A percentile compares a stretch with the other conserved stretches of the same genome.
Conservation (phyloP, 2,329 filamentous ascomycete species). For the Hypoxylon sp. region DNA sequence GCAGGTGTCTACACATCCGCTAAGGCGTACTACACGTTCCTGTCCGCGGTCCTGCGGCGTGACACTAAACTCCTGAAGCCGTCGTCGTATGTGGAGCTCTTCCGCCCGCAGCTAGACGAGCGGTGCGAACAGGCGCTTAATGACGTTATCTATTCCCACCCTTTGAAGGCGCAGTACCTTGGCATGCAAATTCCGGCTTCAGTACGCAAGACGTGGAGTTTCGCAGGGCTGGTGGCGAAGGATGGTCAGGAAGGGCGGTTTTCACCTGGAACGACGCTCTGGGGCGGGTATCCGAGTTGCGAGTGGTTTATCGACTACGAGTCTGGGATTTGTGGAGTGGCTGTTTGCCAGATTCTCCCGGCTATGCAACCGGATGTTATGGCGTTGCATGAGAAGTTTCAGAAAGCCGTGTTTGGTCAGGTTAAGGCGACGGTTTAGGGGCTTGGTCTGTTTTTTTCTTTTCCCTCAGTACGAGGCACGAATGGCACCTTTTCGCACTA, state of each 20-base stretch:
- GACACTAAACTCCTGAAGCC: conserved; percentile 47
- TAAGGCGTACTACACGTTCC: conserved; percentile 48
- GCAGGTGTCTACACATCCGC: conserved; percentile 42
- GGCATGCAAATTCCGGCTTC: conserved; percentile 43
- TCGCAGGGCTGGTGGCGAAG: conserved; percentile 50
- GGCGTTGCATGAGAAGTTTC: conserved; percentile 47
- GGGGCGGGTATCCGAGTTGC: conserved; percentile 46
- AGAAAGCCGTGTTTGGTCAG: conserved; percentile 39
- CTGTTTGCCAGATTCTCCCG: conserved; percentile 47
- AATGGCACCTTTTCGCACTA: too few relatives aligned
- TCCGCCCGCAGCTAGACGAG: conserved; percentile 51
- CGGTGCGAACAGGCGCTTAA: conserved; percentile 47
- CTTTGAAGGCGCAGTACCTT: conserved; percentile 39
- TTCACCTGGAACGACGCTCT: conserved; percentile 39
- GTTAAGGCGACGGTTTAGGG: conserved; percentile 1
- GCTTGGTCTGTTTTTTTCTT: background rate
- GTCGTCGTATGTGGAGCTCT: conserved; percentile 47
- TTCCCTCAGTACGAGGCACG: background rate
- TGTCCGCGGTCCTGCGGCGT: conserved; percentile 47
- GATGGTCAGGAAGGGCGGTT: conserved; percentile 46
- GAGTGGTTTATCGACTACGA: conserved; percentile 51
- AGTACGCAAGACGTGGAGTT: conserved; percentile 47
- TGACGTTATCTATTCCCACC: conserved; percentile 40
- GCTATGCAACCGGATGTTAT: conserved; percentile 46
- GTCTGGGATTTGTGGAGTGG: conserved; percentile 46